Evolutionary conservation across 208 protist genomes (phyloP).

Genomic region (Sergeia podlipaevii): DNA sequence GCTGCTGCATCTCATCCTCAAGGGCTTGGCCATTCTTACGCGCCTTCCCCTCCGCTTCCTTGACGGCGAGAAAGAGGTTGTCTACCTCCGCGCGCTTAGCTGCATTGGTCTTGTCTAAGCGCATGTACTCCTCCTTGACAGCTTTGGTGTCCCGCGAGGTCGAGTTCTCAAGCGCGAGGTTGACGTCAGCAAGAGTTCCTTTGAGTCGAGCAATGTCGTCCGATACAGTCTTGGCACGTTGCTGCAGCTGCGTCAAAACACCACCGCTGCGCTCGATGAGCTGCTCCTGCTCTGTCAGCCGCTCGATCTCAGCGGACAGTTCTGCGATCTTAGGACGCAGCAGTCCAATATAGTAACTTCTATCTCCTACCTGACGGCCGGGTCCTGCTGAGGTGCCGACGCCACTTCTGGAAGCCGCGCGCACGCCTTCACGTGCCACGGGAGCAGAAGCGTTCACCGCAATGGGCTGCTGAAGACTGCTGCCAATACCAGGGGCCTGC

Average conservation of each 20-base stretch:
- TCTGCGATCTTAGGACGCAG: conserved; percentile 86
- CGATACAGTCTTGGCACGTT: conserved; percentile 58
- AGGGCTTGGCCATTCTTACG: conserved; percentile 50
- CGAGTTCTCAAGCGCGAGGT: conserved; percentile 63
- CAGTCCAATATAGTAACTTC: conserved; percentile 89
- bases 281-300: conserved; percentile 81
- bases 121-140: conserved; percentile 63
- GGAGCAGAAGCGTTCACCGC: conserved; percentile 58
- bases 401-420: conserved; percentile 63
- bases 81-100: conserved; percentile 72
- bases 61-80: conserved; percentile 74
- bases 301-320: conserved; percentile 84
- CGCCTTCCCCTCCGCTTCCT: conserved; percentile 71
- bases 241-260: conserved; percentile 70
- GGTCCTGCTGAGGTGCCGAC: conserved; percentile 66
- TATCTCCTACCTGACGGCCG: conserved; percentile 84
- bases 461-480: conserved; percentile 77
- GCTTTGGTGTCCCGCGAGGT: conserved; percentile 59
- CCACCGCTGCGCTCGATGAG: conserved; percentile 76
- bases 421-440: conserved; percentile 82
- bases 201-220: conserved; percentile 81
- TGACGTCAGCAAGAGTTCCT: conserved; percentile 74
- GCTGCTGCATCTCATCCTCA: conserved; percentile 74
- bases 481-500: conserved; percentile 71
- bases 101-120: conserved; percentile 67